Percentiles rank a stretch among this genome's conserved stretches.
Evolutionary conservation across 2,329 filamentous ascomycete genomes (phyloP).

Genomic region (Grosmannia clavigera): DNA sequence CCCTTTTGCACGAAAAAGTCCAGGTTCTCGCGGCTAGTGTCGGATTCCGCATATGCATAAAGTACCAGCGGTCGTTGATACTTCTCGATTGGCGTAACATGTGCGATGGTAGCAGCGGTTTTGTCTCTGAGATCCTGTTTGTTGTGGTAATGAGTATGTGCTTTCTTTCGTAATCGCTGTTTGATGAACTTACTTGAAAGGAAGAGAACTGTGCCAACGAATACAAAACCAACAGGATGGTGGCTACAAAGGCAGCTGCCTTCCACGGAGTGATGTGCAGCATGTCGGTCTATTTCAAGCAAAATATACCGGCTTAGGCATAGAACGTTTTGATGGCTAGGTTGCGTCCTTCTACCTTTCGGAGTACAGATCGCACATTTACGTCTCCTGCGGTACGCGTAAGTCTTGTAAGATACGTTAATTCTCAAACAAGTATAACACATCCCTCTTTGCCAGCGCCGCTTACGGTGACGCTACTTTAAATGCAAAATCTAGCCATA

Average conservation of each 20-base stretch:
- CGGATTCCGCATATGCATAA: slow-evolving; percentile 24
- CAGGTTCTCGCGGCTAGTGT: slow-evolving; percentile 20
- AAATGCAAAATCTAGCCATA: too few relatives aligned
- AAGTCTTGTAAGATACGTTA: too few relatives aligned
- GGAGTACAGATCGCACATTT: too few relatives aligned
- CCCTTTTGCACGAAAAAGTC: slow-evolving; percentile 24
- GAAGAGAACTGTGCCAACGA: neutral
- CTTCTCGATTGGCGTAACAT: neutral
- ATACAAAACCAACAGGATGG: neutral
- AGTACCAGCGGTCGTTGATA: slow-evolving; percentile 16
- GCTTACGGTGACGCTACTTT: too few relatives aligned
- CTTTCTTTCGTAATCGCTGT: too few relatives aligned
- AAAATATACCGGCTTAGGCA: neutral
- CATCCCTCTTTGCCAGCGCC: too few relatives aligned
- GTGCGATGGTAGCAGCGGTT: neutral
- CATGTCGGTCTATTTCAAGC: neutral
- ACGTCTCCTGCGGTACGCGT: too few relatives aligned
- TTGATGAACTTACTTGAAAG: neutral
- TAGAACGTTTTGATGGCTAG: neutral
- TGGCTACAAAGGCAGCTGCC: neutral
- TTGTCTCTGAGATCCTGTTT: neutral
- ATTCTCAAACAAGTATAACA: too few relatives aligned
- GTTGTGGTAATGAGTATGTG: neutral
- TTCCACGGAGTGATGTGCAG: neutral
- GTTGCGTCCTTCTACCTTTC: too few relatives aligned